Conservation (phyloP, 768 basidiomycete species). For the Boletellus ananas region DNA sequence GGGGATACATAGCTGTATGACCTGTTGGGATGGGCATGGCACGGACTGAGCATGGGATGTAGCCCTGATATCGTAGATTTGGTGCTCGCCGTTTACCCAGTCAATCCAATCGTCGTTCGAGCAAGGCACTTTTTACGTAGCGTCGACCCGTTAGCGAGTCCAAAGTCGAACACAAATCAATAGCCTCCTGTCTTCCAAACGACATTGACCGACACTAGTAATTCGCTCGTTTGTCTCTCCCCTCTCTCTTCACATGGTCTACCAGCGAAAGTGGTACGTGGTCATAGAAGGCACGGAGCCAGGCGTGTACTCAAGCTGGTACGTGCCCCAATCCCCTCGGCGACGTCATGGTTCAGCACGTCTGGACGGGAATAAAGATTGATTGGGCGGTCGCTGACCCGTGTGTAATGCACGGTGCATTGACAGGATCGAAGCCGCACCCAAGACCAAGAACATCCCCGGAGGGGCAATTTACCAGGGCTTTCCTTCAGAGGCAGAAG, state of each 20-base stretch:
- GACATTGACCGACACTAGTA: background rate
- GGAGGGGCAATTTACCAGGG: slow-evolving; percentile 41
- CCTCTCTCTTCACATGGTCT: slow-evolving; percentile 6
- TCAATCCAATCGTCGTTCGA: background rate
- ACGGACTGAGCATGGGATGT: background rate
- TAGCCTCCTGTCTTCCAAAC: slow-evolving; percentile 22
- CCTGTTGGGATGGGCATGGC: background rate
- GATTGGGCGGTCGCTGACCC: slow-evolving; percentile 11
- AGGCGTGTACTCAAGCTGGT: slow-evolving; percentile 30
- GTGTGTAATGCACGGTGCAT: slow-evolving; percentile 1
- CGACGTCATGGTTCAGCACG: slow-evolving; percentile 7
- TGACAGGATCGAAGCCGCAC: slow-evolving; percentile 44
- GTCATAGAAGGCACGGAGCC: slow-evolving; percentile 26
- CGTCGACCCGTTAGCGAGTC: background rate
- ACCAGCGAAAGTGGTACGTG: slow-evolving; percentile 27
- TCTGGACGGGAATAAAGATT: slow-evolving; percentile 22
- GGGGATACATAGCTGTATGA: slow-evolving; percentile 77
- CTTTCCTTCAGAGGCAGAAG: slow-evolving; percentile 42
- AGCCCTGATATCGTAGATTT: slow-evolving; percentile 5
- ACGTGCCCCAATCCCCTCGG: slow-evolving; percentile 5
- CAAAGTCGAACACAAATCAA: slow-evolving; percentile 22
- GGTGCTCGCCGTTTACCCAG: slow-evolving; percentile 7
- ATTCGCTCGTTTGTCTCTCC: background rate
- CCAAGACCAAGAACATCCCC: slow-evolving; percentile 41
- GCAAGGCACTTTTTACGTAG: slow-evolving; percentile 12